Percentiles rank a stretch among this genome's conserved stretches.
Conservation (phyloP, 352 stramenopile species). For the Globisporangium recalcitrans region DNA sequence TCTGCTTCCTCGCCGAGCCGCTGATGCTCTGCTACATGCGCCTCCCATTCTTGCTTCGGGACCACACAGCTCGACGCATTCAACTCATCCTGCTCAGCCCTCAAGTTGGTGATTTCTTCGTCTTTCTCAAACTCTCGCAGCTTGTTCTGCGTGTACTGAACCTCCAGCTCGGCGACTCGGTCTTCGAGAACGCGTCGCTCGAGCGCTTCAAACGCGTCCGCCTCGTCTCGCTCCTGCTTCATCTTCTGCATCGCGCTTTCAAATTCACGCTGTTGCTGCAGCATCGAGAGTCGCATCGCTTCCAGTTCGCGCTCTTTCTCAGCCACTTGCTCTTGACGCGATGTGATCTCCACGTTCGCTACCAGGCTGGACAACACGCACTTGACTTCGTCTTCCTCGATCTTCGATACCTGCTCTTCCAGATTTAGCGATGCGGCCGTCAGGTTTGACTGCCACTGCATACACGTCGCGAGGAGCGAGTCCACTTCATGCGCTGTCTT, state of each 20-base stretch:
- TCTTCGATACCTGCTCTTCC: background rate
- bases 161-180: conserved; percentile 47
- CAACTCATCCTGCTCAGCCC: conserved; percentile 27
- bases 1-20: conserved; percentile 18
- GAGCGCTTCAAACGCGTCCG: conserved; percentile 38
- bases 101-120: conserved; percentile 28
- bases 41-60: conserved; percentile 22
- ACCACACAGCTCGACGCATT: conserved; percentile 20
- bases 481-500: conserved; percentile 5
- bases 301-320: conserved; percentile 1
- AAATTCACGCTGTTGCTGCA: conserved; percentile 18
- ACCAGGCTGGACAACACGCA: conserved; percentile 32
- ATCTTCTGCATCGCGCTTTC: conserved; percentile 17
- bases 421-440: background rate
- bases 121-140: conserved; percentile 38
- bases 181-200: conserved; percentile 49
- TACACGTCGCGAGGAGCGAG: conserved; percentile 4
- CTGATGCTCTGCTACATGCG: conserved; percentile 21
- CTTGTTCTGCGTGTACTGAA: conserved; percentile 35
- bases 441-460: conserved; percentile 10
- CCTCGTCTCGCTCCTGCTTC: conserved; percentile 16
- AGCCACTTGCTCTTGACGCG: conserved; percentile 6
- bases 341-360: conserved; percentile 24
- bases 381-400: conserved; percentile 24
- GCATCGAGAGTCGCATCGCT: background rate